Base-by-base conservation (phyloP, 345 rosid species). In the Noccaea caerulescens region DNA sequence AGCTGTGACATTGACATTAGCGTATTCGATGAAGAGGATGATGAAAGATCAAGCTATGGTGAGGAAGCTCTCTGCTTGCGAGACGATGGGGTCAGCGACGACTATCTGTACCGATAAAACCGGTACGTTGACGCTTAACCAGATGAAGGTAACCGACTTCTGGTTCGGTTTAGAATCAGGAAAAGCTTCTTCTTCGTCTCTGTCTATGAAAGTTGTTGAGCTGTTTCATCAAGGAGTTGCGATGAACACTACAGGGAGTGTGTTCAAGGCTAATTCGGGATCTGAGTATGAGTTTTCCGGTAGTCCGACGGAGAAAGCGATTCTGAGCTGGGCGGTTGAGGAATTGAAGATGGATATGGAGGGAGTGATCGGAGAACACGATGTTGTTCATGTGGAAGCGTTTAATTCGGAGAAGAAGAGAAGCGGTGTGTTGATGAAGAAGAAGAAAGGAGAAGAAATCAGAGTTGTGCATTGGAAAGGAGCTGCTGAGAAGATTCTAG, bases 11-110 rank as follows among this genome's bases (percentile, higher is more conserved):
- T 63, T 92, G 0, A 89, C 96, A 2, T 82, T 92, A 1, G 96
- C 94, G 1, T 92, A 87, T 69, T 89, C 93, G 0, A 84, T 92
- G 93, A 89, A 87, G 80, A 79, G 84, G 30, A 92, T 89, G 93
- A 89, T 89, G 92, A 71, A 59, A 12, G 92, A 86, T 80, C 82
- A 89, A 42, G 94, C 94, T n/a, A 86, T 87, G 93, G 98, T 89
- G 38, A 77, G 92, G 39, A 86, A 86, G 79, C 84, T 87, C 12
- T 76, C 93, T 0, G 91, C 97, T 3, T 91, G 96, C 27, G 98
- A 92, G 69, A 89, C 94, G 2, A 92, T 92, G 90, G 92, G 96
- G n/a, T 92, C 92, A 6, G 92, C 94, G 1, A 86, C 93, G 3
- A 77, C 76, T 8, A 85, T 92, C 0, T 89, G 94, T 57, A 92